A percentile compares a stretch with the other conserved stretches of the same genome.
Evolutionary conservation across 164 flowering plant species (phyloP).

Genomic region (Paratinospora sagittata): DNA sequence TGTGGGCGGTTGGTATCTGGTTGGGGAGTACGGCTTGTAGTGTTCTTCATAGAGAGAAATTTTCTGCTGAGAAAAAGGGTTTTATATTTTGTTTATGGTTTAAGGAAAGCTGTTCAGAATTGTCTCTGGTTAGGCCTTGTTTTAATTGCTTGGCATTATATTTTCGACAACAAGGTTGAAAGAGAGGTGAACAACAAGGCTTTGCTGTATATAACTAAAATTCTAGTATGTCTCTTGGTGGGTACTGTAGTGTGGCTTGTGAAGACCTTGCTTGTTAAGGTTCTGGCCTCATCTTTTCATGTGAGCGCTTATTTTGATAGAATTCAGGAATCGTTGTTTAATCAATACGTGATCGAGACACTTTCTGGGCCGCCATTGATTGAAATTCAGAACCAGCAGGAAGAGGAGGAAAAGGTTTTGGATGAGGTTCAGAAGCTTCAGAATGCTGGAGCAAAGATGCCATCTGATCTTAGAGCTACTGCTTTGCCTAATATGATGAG

Average conservation of each 20-base stretch:
- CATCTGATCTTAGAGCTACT: conserved; percentile 15
- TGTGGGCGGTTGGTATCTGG: conserved; percentile 68
- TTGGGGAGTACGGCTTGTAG: conserved; percentile 56
- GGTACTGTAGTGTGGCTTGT: conserved; percentile 45
- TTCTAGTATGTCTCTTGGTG: conserved; percentile 46
- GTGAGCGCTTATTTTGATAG: conserved; percentile 53
- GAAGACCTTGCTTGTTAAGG: conserved; percentile 50
- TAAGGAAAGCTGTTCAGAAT: conserved; percentile 61
- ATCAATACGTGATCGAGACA: conserved; percentile 56
- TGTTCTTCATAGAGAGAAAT: conserved; percentile 59
- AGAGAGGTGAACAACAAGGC: conserved; percentile 23
- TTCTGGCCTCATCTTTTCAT: conserved; percentile 49
- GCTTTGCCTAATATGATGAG: conserved; percentile 15
- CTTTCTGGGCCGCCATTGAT: conserved; percentile 45
- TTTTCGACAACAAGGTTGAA: conserved; percentile 45
- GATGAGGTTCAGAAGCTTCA: conserved; percentile 29
- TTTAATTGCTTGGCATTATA: conserved; percentile 46
- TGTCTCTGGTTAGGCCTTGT: conserved; percentile 65
- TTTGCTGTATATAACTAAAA: conserved; percentile 42
- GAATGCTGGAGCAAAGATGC: conserved; percentile 22
- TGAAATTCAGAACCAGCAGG: conserved; percentile 17
- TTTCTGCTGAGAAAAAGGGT: conserved; percentile 58
- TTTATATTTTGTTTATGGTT: conserved; percentile 66
- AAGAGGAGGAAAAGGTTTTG: conserved; percentile 31
- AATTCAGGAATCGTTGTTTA: conserved; percentile 55